Conservation (phyloP, 2,329 filamentous ascomycete species). For the Chaetoscypha palmicola region DNA sequence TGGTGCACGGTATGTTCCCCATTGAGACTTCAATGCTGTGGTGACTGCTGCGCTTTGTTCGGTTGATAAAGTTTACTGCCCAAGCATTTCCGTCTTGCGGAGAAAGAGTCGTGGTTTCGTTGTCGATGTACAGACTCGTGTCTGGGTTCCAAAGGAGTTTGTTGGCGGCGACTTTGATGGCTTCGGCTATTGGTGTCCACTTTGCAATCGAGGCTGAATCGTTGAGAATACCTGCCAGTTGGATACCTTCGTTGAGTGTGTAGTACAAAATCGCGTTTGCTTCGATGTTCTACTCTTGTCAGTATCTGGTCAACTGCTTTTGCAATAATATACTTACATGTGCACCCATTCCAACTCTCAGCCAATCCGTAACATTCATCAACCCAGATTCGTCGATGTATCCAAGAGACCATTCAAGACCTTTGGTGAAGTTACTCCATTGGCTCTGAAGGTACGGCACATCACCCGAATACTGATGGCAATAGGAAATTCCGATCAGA, state of each 20-base stretch:
- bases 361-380: slow-evolving; percentile 25
- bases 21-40: slow-evolving; percentile 14
- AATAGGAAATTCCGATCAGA: slow-evolving; percentile 51
- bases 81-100: slow-evolving; percentile 55
- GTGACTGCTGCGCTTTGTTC: slow-evolving; percentile 33
- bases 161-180: slow-evolving; percentile 12
- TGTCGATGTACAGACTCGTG: slow-evolving; percentile 42
- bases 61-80: slow-evolving; percentile 36
- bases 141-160: slow-evolving; percentile 28
- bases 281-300: slow-evolving; percentile 17
- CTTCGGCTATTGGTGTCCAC: slow-evolving; percentile 8
- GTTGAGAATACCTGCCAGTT: slow-evolving; percentile 31
- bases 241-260: slow-evolving; percentile 42
- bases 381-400: slow-evolving; percentile 34
- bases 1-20: slow-evolving; percentile 39
- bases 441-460: slow-evolving; percentile 38
- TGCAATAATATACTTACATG: too few relatives aligned
- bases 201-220: slow-evolving; percentile 2
- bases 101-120: slow-evolving; percentile 47
- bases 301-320: too few relatives aligned
- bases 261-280: slow-evolving; percentile 33
- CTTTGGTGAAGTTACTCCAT: slow-evolving; percentile 42
- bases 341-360: slow-evolving; percentile 21
- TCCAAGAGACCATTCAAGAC: slow-evolving; percentile 37
- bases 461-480: slow-evolving; percentile 48